These are phyloP conservation scores for Sicyos baderoa DNA, from an alignment of 306 rosid genomes.

Conservation along the genomic window DNA sequence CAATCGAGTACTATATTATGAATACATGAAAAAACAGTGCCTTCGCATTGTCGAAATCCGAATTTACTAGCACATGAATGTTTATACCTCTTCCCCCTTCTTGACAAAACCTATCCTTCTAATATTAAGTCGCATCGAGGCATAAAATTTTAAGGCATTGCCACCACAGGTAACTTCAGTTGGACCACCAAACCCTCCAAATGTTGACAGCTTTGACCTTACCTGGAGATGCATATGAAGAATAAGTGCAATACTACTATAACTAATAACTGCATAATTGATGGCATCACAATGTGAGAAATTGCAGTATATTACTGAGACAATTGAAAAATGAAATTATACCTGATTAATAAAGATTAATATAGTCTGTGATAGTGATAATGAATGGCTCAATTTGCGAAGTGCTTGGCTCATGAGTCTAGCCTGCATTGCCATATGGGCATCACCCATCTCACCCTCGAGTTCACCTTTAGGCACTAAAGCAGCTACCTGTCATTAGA, in stretches of 20 bases:
- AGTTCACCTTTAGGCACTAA: constrained; percentile 97
- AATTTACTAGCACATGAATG: not conserved
- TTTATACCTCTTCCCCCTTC: constrained; percentile 85
- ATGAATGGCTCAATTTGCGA: constrained; percentile 87
- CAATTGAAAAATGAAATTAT: constrained; percentile 2
- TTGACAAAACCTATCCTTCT: constrained; percentile 55
- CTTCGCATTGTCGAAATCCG: not conserved
- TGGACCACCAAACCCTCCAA: constrained; percentile 93
- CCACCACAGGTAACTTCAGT: constrained; percentile 92
- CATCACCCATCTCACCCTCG: constrained; percentile 98
- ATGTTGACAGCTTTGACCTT: constrained; percentile 74
- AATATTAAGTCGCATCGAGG: constrained; percentile 76
- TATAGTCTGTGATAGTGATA: constrained; percentile 64
- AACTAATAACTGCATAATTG: not conserved
- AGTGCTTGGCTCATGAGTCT: constrained; percentile 98
- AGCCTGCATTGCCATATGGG: constrained; percentile 99
- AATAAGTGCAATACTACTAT: no score
- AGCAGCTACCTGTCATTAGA: constrained; percentile 70
- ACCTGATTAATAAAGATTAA: constrained; percentile 92
- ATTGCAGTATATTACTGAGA: not conserved
- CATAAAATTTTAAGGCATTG: constrained; percentile 87
- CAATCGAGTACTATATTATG: not conserved
- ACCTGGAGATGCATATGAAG: constrained; percentile 32
- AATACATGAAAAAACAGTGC: not conserved
- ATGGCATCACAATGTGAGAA: not conserved